A percentile compares a stretch with the other conserved stretches of the same genome.
phyloP scores from a whole-genome alignment of 768 basidiomycete genomes.

The Butyriboletus loyo region DNA sequence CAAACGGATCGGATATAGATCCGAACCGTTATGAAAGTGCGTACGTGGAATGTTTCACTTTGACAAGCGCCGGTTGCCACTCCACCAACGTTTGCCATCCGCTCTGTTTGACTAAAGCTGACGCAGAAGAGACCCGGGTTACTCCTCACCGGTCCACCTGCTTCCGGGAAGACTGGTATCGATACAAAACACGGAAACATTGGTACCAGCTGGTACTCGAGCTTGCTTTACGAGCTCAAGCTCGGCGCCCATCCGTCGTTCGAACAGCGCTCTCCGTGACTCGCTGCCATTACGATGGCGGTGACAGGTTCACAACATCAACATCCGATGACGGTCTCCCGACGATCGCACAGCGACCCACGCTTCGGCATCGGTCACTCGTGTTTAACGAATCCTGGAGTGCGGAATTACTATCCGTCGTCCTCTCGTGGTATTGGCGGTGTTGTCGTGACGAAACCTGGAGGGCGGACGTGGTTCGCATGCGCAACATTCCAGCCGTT shows the following conservation, averaged over 20 bases:
- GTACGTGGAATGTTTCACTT: background rate
- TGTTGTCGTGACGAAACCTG: slow-evolving; percentile 29
- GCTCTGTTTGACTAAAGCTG: slow-evolving; percentile 1
- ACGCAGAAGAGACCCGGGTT: too few species aligned
- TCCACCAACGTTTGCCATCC: slow-evolving; percentile 41
- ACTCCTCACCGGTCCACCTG: background rate
- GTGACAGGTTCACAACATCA: slow-evolving; percentile 15
- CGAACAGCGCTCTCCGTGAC: slow-evolving; percentile 16
- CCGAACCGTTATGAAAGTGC: slow-evolving; percentile 43
- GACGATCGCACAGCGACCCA: slow-evolving; percentile 40
- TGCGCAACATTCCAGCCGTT: background rate
- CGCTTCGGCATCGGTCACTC: slow-evolving; percentile 48
- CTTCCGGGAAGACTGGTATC: background rate
- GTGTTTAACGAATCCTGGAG: slow-evolving; percentile 59
- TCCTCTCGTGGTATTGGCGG: slow-evolving; percentile 63
- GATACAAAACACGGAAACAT: background rate
- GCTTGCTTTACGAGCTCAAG: too few species aligned
- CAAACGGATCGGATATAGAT: slow-evolving; percentile 43
- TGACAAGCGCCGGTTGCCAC: slow-evolving; percentile 14
- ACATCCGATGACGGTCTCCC: background rate
- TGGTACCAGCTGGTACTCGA: background rate
- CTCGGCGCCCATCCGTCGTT: background rate
- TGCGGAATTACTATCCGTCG: slow-evolving; percentile 47
- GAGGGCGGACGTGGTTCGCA: background rate
- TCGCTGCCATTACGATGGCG: slow-evolving; percentile 29